Evolutionary conservation across 345 rosid species (phyloP), one percentile per base, ranked within the genome.

Genomic region (Euphorbia peplus): DNA sequence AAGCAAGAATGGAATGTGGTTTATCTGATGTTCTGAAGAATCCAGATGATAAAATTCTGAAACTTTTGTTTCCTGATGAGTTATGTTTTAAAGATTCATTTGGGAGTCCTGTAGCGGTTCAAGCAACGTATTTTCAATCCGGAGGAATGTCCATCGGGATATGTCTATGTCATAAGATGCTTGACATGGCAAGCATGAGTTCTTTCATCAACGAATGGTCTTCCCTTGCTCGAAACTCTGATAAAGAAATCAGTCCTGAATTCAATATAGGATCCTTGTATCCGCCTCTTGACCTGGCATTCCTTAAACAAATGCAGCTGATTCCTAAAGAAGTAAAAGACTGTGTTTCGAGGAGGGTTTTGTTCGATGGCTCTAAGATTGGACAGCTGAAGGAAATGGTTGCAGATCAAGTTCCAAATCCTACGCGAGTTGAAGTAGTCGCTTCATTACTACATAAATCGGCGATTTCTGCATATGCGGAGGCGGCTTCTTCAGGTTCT

Each of bases 281-380:
- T 13, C 81, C 81, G 25, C 67, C 18, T 1, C 11, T 72, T 1
- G 75, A 71, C 22, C 66, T 44, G 0, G 21, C 73, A 14, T 37
- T 62, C 26, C n/a, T 8, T 18, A 4, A 22, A 10, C 12, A 5
- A 51, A 62, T 22, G 16, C 25, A 4, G 26, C 18, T 21, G 26
- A 18, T 5, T 44, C 50, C 50, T 44, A 3, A 1, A 3, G 50
- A 6, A 12, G 3, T 15, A 18, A 24, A 9, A 3, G 25, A 62
- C 1, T 62, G 66, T 25, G 25, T 41, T 19, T 63, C 44, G 15
- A 60, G 22, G 52, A 70, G 79, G 35, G 42, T 66, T 70, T 75
- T 70, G 19, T 70, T 76, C 3, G 30, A 25, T n/a, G 68, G 60
- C 5, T 42, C 53, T 7, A 66, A 76, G 35, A 44, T 66, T 4